Conservation (phyloP, 306 rosid species). For the Prunus armeniaca region DNA sequence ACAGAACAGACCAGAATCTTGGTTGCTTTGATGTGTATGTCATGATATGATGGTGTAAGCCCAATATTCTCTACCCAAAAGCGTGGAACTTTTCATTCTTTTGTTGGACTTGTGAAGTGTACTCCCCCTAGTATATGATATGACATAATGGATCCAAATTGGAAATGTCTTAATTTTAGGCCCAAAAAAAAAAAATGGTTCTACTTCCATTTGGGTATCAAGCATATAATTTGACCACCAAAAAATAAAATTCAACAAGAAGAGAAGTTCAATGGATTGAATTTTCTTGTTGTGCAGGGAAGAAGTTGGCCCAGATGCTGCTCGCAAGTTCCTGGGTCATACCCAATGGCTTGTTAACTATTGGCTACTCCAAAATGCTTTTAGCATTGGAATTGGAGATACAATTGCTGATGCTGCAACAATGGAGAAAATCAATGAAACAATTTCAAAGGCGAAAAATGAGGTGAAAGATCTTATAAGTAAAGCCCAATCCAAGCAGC, state of each 20-base stretch:
- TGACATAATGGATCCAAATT: too few relatives aligned
- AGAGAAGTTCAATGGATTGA: background rate
- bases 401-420: constrained; percentile 97
- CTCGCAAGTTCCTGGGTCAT: constrained; percentile 96
- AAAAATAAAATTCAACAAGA: background rate
- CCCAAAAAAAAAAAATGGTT: too few relatives aligned
- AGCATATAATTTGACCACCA: background rate
- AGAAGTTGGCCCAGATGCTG: constrained; percentile 99
- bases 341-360: constrained; percentile 99
- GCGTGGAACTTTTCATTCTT: too few relatives aligned
- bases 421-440: constrained; percentile 86
- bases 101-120: too few relatives aligned
- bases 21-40: background rate
- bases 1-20: too few relatives aligned
- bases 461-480: constrained; percentile 87
- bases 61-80: background rate
- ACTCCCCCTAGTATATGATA: too few relatives aligned
- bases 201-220: background rate
- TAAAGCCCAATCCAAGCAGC: constrained; percentile 72
- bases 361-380: constrained; percentile 95
- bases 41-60: background rate
- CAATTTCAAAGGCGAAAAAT: constrained; percentile 82
- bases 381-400: constrained; percentile 98
- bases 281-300: constrained; percentile 59
- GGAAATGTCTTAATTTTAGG: too few relatives aligned